phyloP scores from a whole-genome alignment of 2,329 filamentous ascomycete genomes.

The Claviceps sp. region DNA sequence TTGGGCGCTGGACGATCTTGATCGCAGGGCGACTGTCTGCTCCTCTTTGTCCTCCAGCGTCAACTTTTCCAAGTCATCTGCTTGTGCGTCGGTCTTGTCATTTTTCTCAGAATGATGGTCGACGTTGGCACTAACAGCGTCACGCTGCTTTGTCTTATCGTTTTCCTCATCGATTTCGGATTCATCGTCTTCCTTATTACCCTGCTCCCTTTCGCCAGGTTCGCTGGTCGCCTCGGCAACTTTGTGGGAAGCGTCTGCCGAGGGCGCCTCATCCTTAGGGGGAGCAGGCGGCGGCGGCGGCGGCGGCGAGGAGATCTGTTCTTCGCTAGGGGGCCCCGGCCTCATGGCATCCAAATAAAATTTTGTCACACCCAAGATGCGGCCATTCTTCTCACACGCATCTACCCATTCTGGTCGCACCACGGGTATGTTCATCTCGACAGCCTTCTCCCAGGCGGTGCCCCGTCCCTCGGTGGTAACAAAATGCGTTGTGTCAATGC shows the following conservation, averaged over 20 bases:
- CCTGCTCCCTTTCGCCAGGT: conserved; percentile 14
- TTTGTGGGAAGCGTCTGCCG: conserved; percentile 15
- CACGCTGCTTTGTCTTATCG: conserved; percentile 14
- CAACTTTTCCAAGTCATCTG: conserved; percentile 40
- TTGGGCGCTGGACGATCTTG: conserved; percentile 12
- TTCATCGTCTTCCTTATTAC: conserved; percentile 7
- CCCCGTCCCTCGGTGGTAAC: conserved; percentile 90
- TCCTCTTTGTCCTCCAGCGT: conserved; percentile 40
- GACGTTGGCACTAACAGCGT: conserved; percentile 7
- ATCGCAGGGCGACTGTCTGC: conserved; percentile 38
- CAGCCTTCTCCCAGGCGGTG: conserved; percentile 85
- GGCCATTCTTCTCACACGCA: conserved; percentile 85
- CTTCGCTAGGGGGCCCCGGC: conserved; percentile 27
- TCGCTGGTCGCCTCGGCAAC: conserved; percentile 6
- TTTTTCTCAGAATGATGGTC: conserved; percentile 21
- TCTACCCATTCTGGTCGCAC: conserved; percentile 95
- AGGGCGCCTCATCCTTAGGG: conserved; percentile 10
- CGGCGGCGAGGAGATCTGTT: conserved; percentile 12
- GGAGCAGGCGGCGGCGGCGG: conserved; percentile 19
- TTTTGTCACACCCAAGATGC: conserved; percentile 85
- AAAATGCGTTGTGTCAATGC: conserved; percentile 97
- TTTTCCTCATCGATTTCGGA: conserved; percentile 4
- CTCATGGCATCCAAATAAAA: conserved; percentile 82
- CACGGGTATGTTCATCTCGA: conserved; percentile 95
- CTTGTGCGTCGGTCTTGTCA: conserved; percentile 15